Conservation (phyloP, 352 stramenopile species). For the Albugo laibachii region DNA sequence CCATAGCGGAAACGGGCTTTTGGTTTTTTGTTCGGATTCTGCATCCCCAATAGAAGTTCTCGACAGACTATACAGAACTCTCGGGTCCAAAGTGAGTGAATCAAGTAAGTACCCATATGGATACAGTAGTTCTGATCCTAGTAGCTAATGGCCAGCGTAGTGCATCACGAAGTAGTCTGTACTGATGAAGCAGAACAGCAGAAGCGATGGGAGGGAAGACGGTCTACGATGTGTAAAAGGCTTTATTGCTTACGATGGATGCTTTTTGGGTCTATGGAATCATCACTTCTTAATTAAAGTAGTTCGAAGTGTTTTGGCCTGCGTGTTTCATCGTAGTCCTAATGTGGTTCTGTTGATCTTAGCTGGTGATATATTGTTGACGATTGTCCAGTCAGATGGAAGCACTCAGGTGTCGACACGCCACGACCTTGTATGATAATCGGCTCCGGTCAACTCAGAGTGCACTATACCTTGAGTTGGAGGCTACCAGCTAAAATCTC, state of each 20-base stretch:
- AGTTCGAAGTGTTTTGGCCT: conserved; percentile 60
- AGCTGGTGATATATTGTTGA: conserved; percentile 59
- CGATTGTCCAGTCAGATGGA: conserved; percentile 61
- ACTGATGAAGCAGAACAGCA: conserved; percentile 61
- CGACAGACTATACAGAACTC: too few species aligned
- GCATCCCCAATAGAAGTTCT: too few species aligned
- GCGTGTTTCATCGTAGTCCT: conserved; percentile 69
- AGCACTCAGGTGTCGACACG: conserved; percentile 3
- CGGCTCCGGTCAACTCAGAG: conserved; percentile 59
- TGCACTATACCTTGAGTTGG: conserved; percentile 58
- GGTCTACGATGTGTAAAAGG: conserved; percentile 49
- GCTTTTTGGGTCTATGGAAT: conserved; percentile 60
- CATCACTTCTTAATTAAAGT: conserved; percentile 76
- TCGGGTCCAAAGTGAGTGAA: too few species aligned
- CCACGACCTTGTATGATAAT: conserved; percentile 56
- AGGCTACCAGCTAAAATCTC: conserved; percentile 35
- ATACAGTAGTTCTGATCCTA: too few species aligned
- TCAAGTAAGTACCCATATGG: too few species aligned
- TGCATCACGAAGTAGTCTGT: too few species aligned
- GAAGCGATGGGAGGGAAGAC: conserved; percentile 50
- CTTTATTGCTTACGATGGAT: conserved; percentile 72
- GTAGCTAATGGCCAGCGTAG: too few species aligned
- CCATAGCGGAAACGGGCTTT: conserved; percentile 51
- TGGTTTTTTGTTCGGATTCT: too few species aligned
- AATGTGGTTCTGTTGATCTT: conserved; percentile 78